Evolutionary conservation across 768 basidiomycete genomes (phyloP), one percentile per base, ranked within the genome.

Genomic region (Panaeolus cyanescens): DNA sequence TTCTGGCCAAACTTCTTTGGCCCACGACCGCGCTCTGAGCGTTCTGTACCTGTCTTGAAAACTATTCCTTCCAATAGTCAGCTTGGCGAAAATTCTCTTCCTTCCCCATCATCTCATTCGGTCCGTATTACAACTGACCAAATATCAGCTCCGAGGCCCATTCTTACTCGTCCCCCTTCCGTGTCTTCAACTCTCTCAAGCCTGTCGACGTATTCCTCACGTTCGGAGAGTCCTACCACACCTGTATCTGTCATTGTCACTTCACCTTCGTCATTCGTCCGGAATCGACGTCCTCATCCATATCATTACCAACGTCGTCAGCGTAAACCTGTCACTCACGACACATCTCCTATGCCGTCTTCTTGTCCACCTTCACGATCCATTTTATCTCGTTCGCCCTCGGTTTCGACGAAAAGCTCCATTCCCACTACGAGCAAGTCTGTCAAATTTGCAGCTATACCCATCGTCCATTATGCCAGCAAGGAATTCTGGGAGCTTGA

Each of bases 391-490:
- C 83, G 79, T 58, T 80, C 79, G 60, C 80, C 80, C 22, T 86
- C 80, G 37, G 71, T 83, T 55, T 84, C 83, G 5, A 82, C 77
- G 13, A 76, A 74, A 59, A 68, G 68, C 55, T 79, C 77, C 6
- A 59, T 64, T 7, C 66, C 69, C 56, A 73, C 74, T 34, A 67
- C 73, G 5, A 75, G 71, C 64, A 85, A 85, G 57, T 88, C 86
- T 32, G 90, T 91, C 55, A 91, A 88, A 65, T 91, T 91, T 63
- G 85, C 86, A 30, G 87, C 89, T 60, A 76, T 79, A 57, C 88
- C 89, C 15, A 88, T 81, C 2, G 78, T 89, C 8, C 82, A 88
- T 67, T 86, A 87, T 61, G 66, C 74, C 22, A 73, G 67, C 40
- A 63, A 67, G 42, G 74, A 70, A 19, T 71, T 73, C 61, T 73